These are phyloP conservation scores for Myriosclerotinia curreyana DNA, from an alignment of 2,329 filamentous ascomycete genomes.

Conservation along the genomic window DNA sequence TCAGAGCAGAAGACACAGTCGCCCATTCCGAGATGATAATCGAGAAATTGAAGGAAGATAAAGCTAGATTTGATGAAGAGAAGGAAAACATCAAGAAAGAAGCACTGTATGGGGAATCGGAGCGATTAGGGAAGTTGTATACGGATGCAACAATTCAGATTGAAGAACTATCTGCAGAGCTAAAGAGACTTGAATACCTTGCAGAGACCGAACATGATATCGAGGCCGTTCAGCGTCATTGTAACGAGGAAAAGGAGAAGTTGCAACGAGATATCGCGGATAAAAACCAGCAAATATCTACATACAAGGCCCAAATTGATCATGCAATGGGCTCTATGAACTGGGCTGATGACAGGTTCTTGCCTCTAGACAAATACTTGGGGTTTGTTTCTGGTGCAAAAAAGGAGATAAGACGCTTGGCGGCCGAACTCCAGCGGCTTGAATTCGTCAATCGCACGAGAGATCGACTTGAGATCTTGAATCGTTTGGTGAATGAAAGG, in stretches of 20 bases:
- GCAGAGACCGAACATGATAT: background rate
- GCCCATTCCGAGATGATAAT: background rate
- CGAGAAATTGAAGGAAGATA: background rate
- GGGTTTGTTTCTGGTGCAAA: background rate
- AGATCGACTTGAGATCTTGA: background rate
- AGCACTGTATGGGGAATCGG: conserved; percentile 8
- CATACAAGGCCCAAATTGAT: conserved; percentile 13
- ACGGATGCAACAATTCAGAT: background rate
- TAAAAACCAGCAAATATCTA: background rate
- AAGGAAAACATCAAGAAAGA: background rate
- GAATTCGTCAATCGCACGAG: background rate
- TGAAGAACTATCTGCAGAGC: background rate
- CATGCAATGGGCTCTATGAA: background rate
- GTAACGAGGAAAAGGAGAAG: background rate
- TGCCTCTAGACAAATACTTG: conserved; percentile 4
- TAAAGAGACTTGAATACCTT: conserved; percentile 4
- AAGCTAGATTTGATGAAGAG: background rate
- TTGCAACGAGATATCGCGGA: background rate
- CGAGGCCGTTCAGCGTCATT: background rate
- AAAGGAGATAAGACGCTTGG: background rate
- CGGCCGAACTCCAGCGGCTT: background rate
- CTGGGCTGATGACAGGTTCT: conserved; percentile 5
- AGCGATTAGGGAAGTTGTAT: background rate
- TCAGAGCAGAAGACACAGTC: background rate
- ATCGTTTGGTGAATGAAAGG: background rate